phyloP scores from a whole-genome alignment of 345 rosid genomes.

The Corymbia maculata region DNA sequence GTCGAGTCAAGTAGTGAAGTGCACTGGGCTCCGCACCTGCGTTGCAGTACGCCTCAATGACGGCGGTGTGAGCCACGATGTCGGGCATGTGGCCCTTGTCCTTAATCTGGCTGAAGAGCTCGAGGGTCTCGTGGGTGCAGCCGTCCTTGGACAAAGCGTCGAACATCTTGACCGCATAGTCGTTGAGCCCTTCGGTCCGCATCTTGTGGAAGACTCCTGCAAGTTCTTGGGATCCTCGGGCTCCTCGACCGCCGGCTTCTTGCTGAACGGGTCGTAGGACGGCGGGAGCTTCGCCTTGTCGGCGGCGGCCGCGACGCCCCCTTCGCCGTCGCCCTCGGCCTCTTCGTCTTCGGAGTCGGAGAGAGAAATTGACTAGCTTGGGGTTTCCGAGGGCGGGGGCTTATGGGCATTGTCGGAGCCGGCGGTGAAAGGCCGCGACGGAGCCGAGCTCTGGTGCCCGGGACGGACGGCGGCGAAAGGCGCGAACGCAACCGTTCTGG shows the following conservation, averaged over 20 bases:
- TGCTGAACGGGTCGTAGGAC: slow-evolving; percentile 57
- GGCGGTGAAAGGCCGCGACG: neutral
- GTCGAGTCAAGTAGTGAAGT: neutral
- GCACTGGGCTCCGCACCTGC: slow-evolving; percentile 17
- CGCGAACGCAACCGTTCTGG: neutral
- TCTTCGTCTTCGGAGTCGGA: slow-evolving; percentile 45
- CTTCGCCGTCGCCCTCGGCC: slow-evolving; percentile 4
- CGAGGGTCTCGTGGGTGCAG: slow-evolving; percentile 58
- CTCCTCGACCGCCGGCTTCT: slow-evolving; percentile 30
- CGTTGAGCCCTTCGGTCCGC: slow-evolving; percentile 41
- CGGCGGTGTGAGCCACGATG: slow-evolving; percentile 62
- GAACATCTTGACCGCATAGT: slow-evolving; percentile 74
- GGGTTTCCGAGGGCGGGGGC: neutral
- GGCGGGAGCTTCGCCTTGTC: slow-evolving; percentile 37
- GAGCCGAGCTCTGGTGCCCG: neutral
- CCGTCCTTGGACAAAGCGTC: slow-evolving; percentile 79
- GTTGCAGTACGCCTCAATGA: slow-evolving; percentile 61
- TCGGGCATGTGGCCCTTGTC: slow-evolving; percentile 64
- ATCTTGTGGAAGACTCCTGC: slow-evolving; percentile 59
- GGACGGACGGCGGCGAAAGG: neutral
- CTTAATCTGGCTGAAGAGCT: slow-evolving; percentile 61
- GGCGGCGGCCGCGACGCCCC: neutral
- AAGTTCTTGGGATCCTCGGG: slow-evolving; percentile 58
- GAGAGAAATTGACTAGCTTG: slow-evolving; percentile 45
- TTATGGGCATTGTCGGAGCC: neutral